A percentile compares a stretch with the other conserved stretches of the same genome.
phyloP scores from a whole-genome alignment of 805 yeast species.

The Starmera quercuum region DNA sequence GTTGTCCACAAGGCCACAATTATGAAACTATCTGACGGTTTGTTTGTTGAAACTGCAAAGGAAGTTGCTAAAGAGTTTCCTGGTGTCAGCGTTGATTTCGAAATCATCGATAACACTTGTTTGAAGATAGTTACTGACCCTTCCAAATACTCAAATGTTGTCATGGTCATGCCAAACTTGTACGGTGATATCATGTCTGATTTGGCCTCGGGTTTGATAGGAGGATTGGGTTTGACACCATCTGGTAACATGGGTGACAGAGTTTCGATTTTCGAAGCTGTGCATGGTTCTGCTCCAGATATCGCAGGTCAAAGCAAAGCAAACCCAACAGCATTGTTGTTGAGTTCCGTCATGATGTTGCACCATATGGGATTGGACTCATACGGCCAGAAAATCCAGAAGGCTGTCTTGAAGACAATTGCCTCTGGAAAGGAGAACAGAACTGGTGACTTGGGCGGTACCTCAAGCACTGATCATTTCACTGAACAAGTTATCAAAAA shows the following conservation, averaged over 20 bases:
- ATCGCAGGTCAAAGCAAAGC: constrained; percentile 99
- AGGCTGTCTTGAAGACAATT: constrained; percentile 77
- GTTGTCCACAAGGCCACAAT: constrained; percentile 98
- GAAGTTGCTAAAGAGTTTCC: constrained; percentile 90
- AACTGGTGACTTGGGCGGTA: constrained; percentile 94
- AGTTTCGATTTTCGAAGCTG: constrained; percentile 98
- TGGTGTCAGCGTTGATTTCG: constrained; percentile 73
- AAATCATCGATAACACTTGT: constrained; percentile 93
- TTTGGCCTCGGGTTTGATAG: constrained; percentile 94
- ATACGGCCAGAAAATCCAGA: constrained; percentile 80
- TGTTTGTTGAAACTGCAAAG: constrained; percentile 86
- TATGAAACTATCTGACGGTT: constrained; percentile 97
- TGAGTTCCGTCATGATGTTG: constrained; percentile 98
- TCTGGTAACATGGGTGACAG: constrained; percentile 99
- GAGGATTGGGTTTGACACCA: constrained; percentile 98
- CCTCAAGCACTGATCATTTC: constrained; percentile 82
- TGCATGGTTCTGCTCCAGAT: constrained; percentile 99
- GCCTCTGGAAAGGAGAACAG: constrained; percentile 95
- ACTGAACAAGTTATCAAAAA: constrained; percentile 81
- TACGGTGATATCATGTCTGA: constrained; percentile 99
- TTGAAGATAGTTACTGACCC: constrained; percentile 89
- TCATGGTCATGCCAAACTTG: constrained; percentile 96
- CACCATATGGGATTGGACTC: constrained; percentile 90
- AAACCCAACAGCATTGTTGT: constrained; percentile 94
- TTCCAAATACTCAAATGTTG: constrained; percentile 72